Evolutionary conservation across 208 protist genomes (phyloP).

Genomic region (Wallacemonas sp.): DNA sequence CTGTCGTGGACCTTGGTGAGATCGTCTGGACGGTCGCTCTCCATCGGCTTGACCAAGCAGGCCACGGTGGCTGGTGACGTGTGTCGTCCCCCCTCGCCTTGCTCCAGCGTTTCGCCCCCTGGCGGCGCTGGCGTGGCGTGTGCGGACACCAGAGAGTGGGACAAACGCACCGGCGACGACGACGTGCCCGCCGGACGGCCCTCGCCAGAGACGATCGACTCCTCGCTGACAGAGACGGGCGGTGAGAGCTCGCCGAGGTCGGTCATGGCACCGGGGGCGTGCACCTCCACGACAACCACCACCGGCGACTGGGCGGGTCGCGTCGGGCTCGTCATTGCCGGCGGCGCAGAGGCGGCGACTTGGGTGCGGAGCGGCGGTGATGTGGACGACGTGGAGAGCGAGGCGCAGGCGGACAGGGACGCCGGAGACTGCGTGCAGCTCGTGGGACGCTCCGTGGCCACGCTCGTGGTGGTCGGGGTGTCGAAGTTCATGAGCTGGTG

Average conservation of each 20-base stretch:
- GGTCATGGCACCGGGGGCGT: neutral
- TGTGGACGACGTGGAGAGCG: neutral
- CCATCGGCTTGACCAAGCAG: too few species aligned
- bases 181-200: neutral
- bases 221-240: neutral
- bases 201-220: neutral
- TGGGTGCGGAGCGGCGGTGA: neutral
- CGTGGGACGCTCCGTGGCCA: too few species aligned
- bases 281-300: neutral
- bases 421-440: too few species aligned
- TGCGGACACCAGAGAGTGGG: neutral
- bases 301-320: too few species aligned
- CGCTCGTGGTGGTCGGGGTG: neutral
- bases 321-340: too few species aligned
- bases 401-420: neutral
- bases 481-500: neutral
- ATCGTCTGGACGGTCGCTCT: too few species aligned
- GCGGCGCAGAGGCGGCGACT: neutral
- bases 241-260: conserved; percentile 15
- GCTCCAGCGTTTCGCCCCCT: too few species aligned
- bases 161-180: neutral
- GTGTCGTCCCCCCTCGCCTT: too few species aligned
- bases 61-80: too few species aligned
- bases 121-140: too few species aligned
- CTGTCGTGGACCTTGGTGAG: too few species aligned